Base-by-base conservation (phyloP, 495 filamentous ascomycete species). In the Neurospora tetrasperma region DNA sequence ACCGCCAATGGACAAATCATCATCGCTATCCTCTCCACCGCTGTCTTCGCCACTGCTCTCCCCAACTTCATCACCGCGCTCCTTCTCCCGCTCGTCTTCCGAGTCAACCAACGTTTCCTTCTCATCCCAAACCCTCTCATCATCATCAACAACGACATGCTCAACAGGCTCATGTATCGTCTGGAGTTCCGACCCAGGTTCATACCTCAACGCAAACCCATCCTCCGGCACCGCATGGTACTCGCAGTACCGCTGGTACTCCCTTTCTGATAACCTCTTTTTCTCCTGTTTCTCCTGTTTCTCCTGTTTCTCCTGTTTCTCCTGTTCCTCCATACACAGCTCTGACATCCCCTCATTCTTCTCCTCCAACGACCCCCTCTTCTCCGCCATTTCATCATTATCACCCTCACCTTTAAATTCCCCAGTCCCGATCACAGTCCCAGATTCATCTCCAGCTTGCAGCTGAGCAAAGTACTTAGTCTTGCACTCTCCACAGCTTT, bases 1-100 rank as follows among this genome's bases (percentile, higher is more conserved):
- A 2, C 74, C 71, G 5, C 39, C 71, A 27, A 76, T 43, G 2
- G 42, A 46, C n/a, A 69, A 41, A 4, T 23, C 43, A 40, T 75
- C 75, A 6, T 70, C 69, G 10, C 48, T 62, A n/a, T 35, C 54
- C 14, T 69, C 62, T 0, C 41, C 43, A 7, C 54, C 42, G n/a
- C 44, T 18, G 7, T 40, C 43, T 1, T 42, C 69, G 27, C 71
- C 70, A 14, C 40, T 23, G 18, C 59, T 69, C 23, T 72, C 71
- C 54, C 39, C 46, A 40, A 62, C 27, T 40, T 70, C 70, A 16
- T 69, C 23, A 68, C 68, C 54, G 14, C 46, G 40, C 48, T 48
- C 69, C 41, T 43, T 20, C 39, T 71, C 72, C 23, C 38, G 42
- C 44, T 68, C 74, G n/a, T 38, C 39, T 11, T 54, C 39, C 23